Conservation (phyloP, 495 filamentous ascomycete genomes). For the Tuber melanosporum region DNA sequence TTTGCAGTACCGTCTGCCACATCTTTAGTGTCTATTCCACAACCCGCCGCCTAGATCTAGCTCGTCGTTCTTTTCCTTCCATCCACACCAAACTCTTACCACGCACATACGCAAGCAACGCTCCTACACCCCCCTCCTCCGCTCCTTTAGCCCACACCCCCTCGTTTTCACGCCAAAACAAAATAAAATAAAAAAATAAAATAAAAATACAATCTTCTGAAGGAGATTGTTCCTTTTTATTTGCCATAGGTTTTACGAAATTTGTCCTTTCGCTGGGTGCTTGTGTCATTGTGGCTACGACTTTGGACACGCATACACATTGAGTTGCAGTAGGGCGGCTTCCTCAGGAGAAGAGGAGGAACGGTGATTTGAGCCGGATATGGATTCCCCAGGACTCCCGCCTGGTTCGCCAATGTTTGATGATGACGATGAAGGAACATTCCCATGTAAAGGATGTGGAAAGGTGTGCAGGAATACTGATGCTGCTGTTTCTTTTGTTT, state of each 20-base stretch:
- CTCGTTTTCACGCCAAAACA: background rate
- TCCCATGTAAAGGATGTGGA: constrained; percentile 95
- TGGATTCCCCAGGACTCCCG: constrained; percentile 60
- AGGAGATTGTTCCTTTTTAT: background rate
- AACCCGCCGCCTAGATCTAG: background rate
- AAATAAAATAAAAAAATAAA: background rate
- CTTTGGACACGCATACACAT: constrained; percentile 14
- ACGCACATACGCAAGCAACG: background rate
- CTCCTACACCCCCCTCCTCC: constrained; percentile 1
- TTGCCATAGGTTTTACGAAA: constrained; percentile 4
- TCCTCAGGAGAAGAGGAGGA: constrained; percentile 14
- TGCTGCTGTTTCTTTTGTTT: constrained; percentile 72
- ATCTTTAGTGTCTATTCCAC: background rate
- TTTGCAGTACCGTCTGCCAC: background rate
- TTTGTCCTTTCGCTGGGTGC: constrained; percentile 5
- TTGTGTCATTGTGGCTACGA: constrained; percentile 21
- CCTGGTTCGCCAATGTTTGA: constrained; percentile 72
- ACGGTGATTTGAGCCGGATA: constrained; percentile 35
- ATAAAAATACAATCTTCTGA: background rate
- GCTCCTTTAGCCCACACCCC: background rate
- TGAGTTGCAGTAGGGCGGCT: constrained; percentile 41
- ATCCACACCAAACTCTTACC: background rate
- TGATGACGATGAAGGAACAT: constrained; percentile 69
- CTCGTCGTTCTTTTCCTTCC: background rate
- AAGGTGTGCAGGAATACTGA: constrained; percentile 59